Base-by-base conservation (phyloP, 176 grass and related monocot genomes). In the Avena insularis region DNA sequence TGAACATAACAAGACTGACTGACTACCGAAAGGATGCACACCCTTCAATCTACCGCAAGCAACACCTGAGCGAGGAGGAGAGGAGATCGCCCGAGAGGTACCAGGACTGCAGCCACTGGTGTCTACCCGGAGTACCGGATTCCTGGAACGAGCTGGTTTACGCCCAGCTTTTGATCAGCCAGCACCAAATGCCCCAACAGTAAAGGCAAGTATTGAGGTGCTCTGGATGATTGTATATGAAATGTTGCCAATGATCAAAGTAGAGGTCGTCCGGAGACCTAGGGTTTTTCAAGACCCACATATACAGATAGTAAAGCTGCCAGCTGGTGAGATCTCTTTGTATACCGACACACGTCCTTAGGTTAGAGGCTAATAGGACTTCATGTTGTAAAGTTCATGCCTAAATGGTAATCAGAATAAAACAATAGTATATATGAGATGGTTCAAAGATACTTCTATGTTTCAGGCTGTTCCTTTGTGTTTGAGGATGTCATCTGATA, bases 21-120 rank as follows among this genome's bases (percentile, higher is more conserved):
- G 97, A 99, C 88, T 99, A 99, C 35, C 90, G 94, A 86, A 99
- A 99, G 81, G 97, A 99, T 53, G 97, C 92, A 0, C 97, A 99
- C 56, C 92, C 92, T 35, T 99, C 97, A 2, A 57, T 99, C 75
- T 99, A 97, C 75, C 83, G 88, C 29, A 94, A 90, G 77, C 83
- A 79, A 80, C 86, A 92, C 63, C 76, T 90, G 14, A 89, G 77
- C 2, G 86, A 93, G 2, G 91, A 92, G 81, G 94, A 97, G 84
- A 75, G 90, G 64, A 89, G 86, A 69, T 80, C 82, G 1, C 92
- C 91, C 0, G 92, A 92, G 84, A 94, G 78, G 53, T 94, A 59
- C 61, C 94, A 97, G 50, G 94, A 97, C 86, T 97, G 92, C 86
- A 94, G 94, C 83, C 94, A 97, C 82, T 97, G 91, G 94, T 97